These are phyloP conservation scores for Orbilia quercus DNA, from an alignment of 2,329 filamentous ascomycete genomes.

Conservation along the genomic window DNA sequence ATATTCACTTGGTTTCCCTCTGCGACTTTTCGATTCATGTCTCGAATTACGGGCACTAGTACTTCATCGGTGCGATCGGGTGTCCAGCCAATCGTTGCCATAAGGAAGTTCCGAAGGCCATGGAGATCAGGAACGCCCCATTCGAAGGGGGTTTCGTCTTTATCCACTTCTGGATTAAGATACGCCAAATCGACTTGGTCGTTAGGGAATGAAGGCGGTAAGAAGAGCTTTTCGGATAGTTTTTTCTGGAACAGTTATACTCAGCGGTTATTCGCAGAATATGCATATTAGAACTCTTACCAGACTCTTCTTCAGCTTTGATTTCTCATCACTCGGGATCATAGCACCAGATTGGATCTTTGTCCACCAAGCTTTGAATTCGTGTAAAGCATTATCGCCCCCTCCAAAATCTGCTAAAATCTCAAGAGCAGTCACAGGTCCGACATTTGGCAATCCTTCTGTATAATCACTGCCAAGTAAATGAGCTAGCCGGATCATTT, in stretches of 20 bases:
- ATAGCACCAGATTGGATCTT: constrained; percentile 79
- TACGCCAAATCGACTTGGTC: constrained; percentile 84
- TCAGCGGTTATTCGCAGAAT: neutral
- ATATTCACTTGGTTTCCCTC: constrained; percentile 98
- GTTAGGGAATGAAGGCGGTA: constrained; percentile 83
- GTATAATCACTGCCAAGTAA: constrained; percentile 95
- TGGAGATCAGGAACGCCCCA: constrained; percentile 97
- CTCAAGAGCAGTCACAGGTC: constrained; percentile 92
- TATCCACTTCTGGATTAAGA: constrained; percentile 84
- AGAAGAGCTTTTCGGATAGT: constrained; percentile 75
- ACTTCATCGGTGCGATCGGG: constrained; percentile 94
- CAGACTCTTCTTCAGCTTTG: constrained; percentile 85
- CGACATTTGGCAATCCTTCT: constrained; percentile 87
- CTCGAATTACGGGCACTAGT: constrained; percentile 90
- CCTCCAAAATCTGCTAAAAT: constrained; percentile 86
- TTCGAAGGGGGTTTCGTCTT: constrained; percentile 80
- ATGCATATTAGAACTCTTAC: constrained; percentile 10
- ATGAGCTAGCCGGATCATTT: constrained; percentile 89
- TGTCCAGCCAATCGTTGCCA: constrained; percentile 91
- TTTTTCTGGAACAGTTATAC: constrained; percentile 39
- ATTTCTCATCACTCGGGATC: constrained; percentile 70
- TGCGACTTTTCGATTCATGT: constrained; percentile 88
- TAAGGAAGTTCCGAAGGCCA: constrained; percentile 83
- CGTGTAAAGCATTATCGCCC: constrained; percentile 69
- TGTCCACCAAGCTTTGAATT: constrained; percentile 89